Conservation (phyloP, 2,329 filamentous ascomycete genomes). For the Hypomyces perniciosus region DNA sequence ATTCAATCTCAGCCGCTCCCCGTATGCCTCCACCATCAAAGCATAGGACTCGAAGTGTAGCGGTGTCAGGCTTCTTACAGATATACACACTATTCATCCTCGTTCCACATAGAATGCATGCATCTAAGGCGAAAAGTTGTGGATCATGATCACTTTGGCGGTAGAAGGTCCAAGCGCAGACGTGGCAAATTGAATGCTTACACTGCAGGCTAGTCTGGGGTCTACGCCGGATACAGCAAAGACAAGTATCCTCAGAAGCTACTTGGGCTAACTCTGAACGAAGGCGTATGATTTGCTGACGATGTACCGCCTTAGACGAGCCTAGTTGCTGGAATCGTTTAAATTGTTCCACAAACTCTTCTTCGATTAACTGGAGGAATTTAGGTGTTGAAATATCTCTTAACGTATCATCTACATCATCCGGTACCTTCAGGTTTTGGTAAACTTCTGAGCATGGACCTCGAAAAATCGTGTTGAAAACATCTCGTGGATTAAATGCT, state of each 20-base stretch:
- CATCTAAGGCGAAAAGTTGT: background rate
- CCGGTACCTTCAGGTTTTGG: too few species aligned
- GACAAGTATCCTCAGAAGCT: conserved; percentile 12
- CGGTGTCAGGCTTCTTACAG: conserved; percentile 11
- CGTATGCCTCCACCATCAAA: conserved; percentile 16
- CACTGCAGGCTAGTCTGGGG: conserved; percentile 13
- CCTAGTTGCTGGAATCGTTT: too few species aligned
- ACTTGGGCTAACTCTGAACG: background rate
- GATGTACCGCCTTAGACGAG: too few species aligned
- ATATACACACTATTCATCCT: conserved; percentile 4
- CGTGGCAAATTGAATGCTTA: conserved; percentile 14
- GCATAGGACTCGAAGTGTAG: conserved; percentile 13
- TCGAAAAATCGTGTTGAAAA: too few species aligned
- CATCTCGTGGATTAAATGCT: too few species aligned
- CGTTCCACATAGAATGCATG: conserved; percentile 13
- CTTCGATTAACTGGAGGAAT: too few species aligned
- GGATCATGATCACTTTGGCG: conserved; percentile 1
- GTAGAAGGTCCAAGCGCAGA: conserved; percentile 13
- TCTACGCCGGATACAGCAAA: conserved; percentile 14
- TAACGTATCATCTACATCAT: too few species aligned
- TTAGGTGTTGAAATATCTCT: too few species aligned
- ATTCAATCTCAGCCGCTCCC: conserved; percentile 12
- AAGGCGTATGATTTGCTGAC: too few species aligned
- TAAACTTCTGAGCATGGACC: too few species aligned
- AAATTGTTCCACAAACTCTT: too few species aligned